Conservation (phyloP, 257 asterid species). For the Ophiorrhiza pumila region DNA sequence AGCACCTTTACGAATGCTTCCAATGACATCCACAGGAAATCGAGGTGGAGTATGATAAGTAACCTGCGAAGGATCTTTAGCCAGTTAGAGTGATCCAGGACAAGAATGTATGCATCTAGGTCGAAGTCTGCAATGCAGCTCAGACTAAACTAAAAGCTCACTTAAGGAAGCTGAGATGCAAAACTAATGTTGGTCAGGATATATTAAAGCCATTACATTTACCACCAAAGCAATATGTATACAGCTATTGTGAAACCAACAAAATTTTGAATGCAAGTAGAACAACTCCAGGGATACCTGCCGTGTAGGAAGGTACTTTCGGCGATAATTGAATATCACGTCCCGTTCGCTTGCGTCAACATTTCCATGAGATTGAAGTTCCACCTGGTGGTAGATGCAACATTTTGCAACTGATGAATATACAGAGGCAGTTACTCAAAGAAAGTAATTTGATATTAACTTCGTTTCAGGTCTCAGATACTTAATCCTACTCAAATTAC, state of each 20-base stretch:
- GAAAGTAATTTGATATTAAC: neutral
- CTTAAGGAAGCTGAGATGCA: neutral
- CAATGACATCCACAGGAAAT: slow-evolving; percentile 61
- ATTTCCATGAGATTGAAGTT: slow-evolving; percentile 58
- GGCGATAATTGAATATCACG: slow-evolving; percentile 63
- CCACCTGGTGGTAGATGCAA: slow-evolving; percentile 50
- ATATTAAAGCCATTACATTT: neutral
- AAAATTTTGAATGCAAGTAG: neutral
- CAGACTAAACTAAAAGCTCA: neutral
- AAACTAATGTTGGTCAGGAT: neutral
- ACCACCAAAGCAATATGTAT: neutral
- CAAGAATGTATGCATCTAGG: neutral
- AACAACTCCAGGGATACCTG: slow-evolving; percentile 44
- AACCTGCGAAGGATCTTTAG: slow-evolving; percentile 45
- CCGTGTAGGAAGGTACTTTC: slow-evolving; percentile 85
- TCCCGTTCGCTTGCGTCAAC: slow-evolving; percentile 61
- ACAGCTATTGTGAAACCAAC: neutral
- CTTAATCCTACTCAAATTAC: too few relatives aligned
- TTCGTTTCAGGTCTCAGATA: neutral
- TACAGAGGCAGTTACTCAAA: neutral
- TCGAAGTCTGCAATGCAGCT: neutral
- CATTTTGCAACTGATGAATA: neutral
- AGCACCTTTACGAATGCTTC: slow-evolving; percentile 77
- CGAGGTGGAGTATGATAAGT: slow-evolving; percentile 90
- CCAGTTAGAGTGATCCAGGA: slow-evolving; percentile 7